phyloP scores from a whole-genome alignment of 2,329 filamentous ascomycete species.

The Aspergillus cejpii region DNA sequence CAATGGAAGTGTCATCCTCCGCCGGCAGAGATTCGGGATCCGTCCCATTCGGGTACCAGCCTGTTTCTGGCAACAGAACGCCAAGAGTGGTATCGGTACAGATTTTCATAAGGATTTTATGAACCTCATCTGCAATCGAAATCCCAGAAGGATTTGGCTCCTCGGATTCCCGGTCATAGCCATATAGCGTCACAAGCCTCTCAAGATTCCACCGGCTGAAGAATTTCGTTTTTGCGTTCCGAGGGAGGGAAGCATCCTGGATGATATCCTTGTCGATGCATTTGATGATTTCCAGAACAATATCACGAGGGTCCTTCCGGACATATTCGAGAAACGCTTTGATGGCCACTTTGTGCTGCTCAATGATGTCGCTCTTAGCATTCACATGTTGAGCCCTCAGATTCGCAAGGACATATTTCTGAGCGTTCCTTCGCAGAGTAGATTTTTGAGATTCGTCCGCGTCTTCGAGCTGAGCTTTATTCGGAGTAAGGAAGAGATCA shows the following conservation, averaged over 20 bases:
- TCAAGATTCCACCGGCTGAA: slow-evolving; percentile 69
- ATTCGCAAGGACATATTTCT: slow-evolving; percentile 72
- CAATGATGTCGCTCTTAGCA: slow-evolving; percentile 74
- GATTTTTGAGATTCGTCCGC: slow-evolving; percentile 63
- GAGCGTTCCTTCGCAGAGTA: slow-evolving; percentile 73
- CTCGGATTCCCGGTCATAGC: slow-evolving; percentile 44
- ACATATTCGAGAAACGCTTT: slow-evolving; percentile 68
- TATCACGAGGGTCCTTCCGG: slow-evolving; percentile 66
- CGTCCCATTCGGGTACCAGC: slow-evolving; percentile 72
- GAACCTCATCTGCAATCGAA: slow-evolving; percentile 60
- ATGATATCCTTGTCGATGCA: slow-evolving; percentile 65
- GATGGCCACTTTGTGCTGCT: slow-evolving; percentile 63
- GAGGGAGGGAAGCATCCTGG: slow-evolving; percentile 64
- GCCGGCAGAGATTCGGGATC: slow-evolving; percentile 52
- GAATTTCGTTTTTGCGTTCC: slow-evolving; percentile 66
- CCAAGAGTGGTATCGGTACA: slow-evolving; percentile 70
- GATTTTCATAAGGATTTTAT: slow-evolving; percentile 66
- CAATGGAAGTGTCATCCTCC: slow-evolving; percentile 46
- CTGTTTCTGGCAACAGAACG: slow-evolving; percentile 66
- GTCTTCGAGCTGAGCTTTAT: slow-evolving; percentile 47
- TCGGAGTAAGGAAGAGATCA: slow-evolving; percentile 71
- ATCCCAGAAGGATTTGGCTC: slow-evolving; percentile 40
- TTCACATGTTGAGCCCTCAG: slow-evolving; percentile 70
- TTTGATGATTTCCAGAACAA: slow-evolving; percentile 68
- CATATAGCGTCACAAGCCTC: slow-evolving; percentile 66